These are phyloP conservation scores for Colletotrichum nymphaeae DNA, from an alignment of 2,329 filamentous ascomycete genomes.

Conservation along the genomic window DNA sequence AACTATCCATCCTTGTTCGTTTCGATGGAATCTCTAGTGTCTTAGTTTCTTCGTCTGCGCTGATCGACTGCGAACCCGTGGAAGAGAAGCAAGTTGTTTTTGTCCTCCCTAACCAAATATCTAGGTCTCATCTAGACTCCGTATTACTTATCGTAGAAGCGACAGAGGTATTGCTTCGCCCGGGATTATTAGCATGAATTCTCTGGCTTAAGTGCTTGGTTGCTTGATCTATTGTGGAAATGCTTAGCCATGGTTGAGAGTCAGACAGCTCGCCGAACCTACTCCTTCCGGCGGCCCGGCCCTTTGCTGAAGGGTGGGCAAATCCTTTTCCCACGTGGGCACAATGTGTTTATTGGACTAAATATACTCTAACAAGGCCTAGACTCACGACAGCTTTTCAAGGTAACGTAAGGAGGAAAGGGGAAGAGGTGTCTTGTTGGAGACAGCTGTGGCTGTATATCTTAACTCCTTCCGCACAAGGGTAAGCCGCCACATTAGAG, in stretches of 20 bases:
- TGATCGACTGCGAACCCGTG: too few species aligned
- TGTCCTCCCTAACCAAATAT: too few species aligned
- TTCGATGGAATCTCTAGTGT: too few species aligned
- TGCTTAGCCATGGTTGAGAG: not conserved
- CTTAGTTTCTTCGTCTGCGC: too few species aligned
- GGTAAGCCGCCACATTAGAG: not conserved
- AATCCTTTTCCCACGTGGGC: not conserved
- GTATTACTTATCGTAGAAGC: accelerated
- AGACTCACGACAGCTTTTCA: not conserved
- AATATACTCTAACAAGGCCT: not conserved
- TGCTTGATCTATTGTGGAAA: not conserved
- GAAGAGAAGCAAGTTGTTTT: too few species aligned
- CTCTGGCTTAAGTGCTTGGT: not conserved
- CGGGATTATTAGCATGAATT: accelerated
- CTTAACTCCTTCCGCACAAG: not conserved
- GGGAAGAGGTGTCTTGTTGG: not conserved
- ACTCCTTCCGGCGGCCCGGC: not conserved
- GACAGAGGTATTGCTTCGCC: too few species aligned
- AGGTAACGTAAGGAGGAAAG: not conserved
- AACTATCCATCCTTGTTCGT: too few species aligned
- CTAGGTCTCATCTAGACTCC: too few species aligned
- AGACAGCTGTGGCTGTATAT: not conserved
- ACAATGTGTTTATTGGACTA: not conserved
- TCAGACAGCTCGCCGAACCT: not conserved
- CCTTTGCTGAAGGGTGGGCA: not conserved